phyloP scores from a whole-genome alignment of 2,329 filamentous ascomycete genomes.

The Venturia pyrina region DNA sequence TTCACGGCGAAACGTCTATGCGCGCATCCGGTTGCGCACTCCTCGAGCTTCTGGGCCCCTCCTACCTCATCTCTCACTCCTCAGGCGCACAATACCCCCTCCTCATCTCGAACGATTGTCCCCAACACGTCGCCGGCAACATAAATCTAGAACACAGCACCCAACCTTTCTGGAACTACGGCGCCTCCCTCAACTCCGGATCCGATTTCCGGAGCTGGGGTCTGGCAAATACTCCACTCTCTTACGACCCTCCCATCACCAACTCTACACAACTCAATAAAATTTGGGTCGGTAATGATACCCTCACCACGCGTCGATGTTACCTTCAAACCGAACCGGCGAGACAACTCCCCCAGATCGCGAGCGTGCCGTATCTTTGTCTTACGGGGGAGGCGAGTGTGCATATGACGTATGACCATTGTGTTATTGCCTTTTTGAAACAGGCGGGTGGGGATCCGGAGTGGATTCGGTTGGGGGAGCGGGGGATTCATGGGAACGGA shows the following conservation, averaged over 20 bases:
- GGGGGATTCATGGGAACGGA: neutral
- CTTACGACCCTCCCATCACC: conserved; percentile 24
- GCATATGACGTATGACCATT: conserved; percentile 47
- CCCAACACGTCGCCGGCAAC: conserved; percentile 39
- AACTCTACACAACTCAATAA: conserved; percentile 19
- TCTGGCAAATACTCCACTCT: conserved; percentile 23
- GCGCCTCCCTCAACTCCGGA: conserved; percentile 6
- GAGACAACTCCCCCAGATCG: conserved; percentile 20
- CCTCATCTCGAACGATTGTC: conserved; percentile 40
- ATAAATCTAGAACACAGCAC: conserved; percentile 41
- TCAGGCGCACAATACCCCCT: conserved; percentile 38
- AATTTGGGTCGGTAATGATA: conserved; percentile 14
- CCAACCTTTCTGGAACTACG: conserved; percentile 13
- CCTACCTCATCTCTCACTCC: conserved; percentile 41
- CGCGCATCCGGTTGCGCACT: conserved; percentile 31
- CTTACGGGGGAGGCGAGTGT: conserved; percentile 44
- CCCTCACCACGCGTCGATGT: neutral
- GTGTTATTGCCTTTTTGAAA: conserved; percentile 40
- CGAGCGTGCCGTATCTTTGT: conserved; percentile 38
- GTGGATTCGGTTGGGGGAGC: conserved; percentile 30
- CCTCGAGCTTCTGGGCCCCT: conserved; percentile 32
- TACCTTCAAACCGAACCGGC: neutral
- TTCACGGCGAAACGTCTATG: conserved; percentile 24
- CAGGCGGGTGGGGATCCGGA: conserved; percentile 50
- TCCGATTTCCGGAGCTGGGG: conserved; percentile 23